Conservation (phyloP, 345 rosid genomes). For the rapeseed (Brassica napus) region Da-Ae NC_063442.1:24556501-24557000, state of each 20-base stretch:
- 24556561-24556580: not conserved
- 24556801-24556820: not conserved
- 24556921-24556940: too few relatives aligned
- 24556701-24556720: not conserved
- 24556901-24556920: too few relatives aligned
- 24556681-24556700: not conserved
- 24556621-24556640: not conserved
- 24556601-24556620: not conserved
- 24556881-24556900: too few relatives aligned
- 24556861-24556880: too few relatives aligned
- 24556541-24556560: not conserved
- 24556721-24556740: not conserved
- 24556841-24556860: too few relatives aligned
- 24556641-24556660: not conserved
- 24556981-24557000: too few relatives aligned
- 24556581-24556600: not conserved
- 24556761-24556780: not conserved
- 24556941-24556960: too few relatives aligned
- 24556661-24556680: not conserved
- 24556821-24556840: not conserved
- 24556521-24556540: not conserved
- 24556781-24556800: not conserved
- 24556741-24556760: not conserved
- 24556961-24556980: too few relatives aligned
- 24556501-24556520: not conserved